Evolutionary conservation across 305 asterid genomes (phyloP).

Genomic region (Fraxinus albicans): DNA sequence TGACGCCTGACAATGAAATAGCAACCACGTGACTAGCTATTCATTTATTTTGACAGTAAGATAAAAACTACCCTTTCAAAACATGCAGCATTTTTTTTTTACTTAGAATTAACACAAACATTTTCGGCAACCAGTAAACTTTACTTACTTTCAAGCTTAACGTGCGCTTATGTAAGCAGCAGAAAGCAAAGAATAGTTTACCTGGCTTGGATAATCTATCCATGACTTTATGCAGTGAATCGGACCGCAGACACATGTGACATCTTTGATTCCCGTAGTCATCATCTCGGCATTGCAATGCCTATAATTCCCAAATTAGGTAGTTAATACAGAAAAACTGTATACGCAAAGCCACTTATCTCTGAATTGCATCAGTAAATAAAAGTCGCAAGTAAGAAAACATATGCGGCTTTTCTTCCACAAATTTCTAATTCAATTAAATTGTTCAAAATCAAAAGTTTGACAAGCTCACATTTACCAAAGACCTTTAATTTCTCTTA

Average conservation of each 20-base stretch:
- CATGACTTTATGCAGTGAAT: conserved; percentile 73
- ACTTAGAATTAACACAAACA: not conserved
- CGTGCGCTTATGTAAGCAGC: not conserved
- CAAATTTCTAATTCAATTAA: not conserved
- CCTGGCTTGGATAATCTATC: conserved; percentile 90
- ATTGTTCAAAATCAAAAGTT: not conserved
- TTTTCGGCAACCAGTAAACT: not conserved
- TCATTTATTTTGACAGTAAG: not conserved
- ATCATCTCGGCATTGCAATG: conserved; percentile 73
- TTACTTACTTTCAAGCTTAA: not conserved
- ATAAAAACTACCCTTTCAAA: not conserved
- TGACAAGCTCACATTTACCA: not conserved
- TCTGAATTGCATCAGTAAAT: not conserved
- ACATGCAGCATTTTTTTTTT: not conserved
- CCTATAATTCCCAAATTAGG: conserved; percentile 28
- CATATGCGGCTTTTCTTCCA: not conserved
- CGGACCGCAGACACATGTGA: conserved; percentile 87
- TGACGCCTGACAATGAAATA: conserved; percentile 53
- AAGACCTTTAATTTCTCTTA: not conserved
- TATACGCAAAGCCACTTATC: not conserved
- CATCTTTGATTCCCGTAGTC: conserved; percentile 70
- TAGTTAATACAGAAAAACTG: not conserved
- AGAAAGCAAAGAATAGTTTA: conserved; percentile 19
- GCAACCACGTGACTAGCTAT: not conserved
- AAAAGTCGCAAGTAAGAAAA: not conserved